These are phyloP conservation scores for Aspergillus novoparasiticus DNA, from an alignment of 2,329 filamentous ascomycete species.

Conservation along the genomic window DNA sequence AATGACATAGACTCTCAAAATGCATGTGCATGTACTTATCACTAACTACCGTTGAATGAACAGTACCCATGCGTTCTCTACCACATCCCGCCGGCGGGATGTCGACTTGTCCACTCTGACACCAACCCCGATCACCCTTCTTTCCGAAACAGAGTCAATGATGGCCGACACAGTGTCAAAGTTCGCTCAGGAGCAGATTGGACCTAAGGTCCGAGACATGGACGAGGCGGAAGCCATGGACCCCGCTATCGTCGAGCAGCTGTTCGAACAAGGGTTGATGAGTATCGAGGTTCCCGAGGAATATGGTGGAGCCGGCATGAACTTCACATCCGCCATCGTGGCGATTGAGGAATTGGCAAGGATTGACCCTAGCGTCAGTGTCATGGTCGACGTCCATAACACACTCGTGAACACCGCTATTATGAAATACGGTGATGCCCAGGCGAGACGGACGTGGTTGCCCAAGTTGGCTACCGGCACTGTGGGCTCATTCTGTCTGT, in stretches of 20 bases:
- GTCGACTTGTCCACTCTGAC: slow-evolving; percentile 73
- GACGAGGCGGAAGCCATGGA: slow-evolving; percentile 97
- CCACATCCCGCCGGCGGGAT: slow-evolving; percentile 58
- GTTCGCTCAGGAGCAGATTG: slow-evolving; percentile 85
- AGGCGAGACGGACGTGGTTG: slow-evolving; percentile 81
- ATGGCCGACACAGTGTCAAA: slow-evolving; percentile 90
- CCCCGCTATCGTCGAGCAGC: slow-evolving; percentile 78
- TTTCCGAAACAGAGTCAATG: slow-evolving; percentile 84
- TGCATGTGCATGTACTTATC: slow-evolving; percentile 1
- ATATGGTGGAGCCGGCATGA: slow-evolving; percentile 96
- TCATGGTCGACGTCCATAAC: slow-evolving; percentile 97
- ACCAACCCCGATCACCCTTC: slow-evolving; percentile 89
- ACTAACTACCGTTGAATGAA: neutral
- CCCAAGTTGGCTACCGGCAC: slow-evolving; percentile 88
- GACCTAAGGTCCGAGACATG: slow-evolving; percentile 94
- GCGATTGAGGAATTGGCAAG: slow-evolving; percentile 95
- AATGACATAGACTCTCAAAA: neutral
- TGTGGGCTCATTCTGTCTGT: slow-evolving; percentile 88
- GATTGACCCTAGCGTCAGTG: slow-evolving; percentile 91
- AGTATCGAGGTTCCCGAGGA: slow-evolving; percentile 96
- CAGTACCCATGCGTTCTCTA: slow-evolving; percentile 60
- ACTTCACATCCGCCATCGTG: slow-evolving; percentile 94
- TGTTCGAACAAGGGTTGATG: slow-evolving; percentile 98
- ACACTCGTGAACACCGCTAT: slow-evolving; percentile 95
- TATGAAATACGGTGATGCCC: slow-evolving; percentile 77